Percentiles rank a stretch among this genome's conserved stretches.
Evolutionary conservation across 2,329 filamentous ascomycete genomes (phyloP).

Genomic region (Teratosphaeria epicoccoides): DNA sequence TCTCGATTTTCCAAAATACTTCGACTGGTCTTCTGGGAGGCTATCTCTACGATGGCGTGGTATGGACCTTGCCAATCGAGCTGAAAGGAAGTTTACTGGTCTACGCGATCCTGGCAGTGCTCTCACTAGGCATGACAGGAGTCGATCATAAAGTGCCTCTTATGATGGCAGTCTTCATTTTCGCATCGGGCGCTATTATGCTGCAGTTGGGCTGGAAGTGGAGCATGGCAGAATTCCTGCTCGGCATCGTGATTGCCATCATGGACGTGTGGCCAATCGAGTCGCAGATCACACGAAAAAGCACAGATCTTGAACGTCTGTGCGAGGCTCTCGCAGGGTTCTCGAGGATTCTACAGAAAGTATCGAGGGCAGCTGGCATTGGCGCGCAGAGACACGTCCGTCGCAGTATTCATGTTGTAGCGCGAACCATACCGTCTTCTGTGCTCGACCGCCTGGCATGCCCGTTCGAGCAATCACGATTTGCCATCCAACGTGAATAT

Average conservation of each 20-base stretch:
- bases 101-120: constrained; percentile 37
- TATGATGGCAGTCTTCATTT: neutral
- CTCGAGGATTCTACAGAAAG: neutral
- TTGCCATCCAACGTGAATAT: neutral
- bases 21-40: constrained; percentile 38
- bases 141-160: neutral
- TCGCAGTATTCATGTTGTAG: neutral
- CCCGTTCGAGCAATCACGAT: neutral
- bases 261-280: neutral
- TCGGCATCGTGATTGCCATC: neutral
- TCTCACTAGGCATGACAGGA: constrained; percentile 36
- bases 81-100: constrained; percentile 52
- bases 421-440: neutral
- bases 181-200: neutral
- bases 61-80: constrained; percentile 53
- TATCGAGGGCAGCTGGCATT: neutral
- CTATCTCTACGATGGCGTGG: constrained; percentile 5
- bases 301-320: neutral
- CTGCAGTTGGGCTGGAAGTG: neutral
- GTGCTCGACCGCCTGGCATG: neutral
- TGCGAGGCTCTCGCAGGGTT: neutral
- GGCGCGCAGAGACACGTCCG: neutral
- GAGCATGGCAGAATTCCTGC: neutral
- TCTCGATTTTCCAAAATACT: constrained; percentile 36
- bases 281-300: neutral